These are phyloP conservation scores for Pythium dissimile DNA, from an alignment of 352 stramenopile genomes.

Conservation along the genomic window DNA sequence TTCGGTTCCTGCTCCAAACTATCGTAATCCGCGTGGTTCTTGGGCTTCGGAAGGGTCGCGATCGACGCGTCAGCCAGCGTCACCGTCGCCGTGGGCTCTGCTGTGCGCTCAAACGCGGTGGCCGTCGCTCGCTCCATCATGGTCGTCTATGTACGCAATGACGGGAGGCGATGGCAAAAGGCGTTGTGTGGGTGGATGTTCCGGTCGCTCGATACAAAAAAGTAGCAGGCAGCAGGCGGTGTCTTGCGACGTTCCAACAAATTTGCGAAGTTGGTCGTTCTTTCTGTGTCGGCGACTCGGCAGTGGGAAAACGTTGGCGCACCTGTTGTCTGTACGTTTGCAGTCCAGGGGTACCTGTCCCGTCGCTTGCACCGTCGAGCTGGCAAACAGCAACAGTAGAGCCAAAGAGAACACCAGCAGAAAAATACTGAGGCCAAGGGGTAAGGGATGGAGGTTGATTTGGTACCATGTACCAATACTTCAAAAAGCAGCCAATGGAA, in stretches of 20 bases:
- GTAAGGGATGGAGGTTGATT: not conserved
- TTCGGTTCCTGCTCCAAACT: not conserved
- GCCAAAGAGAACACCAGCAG: constrained; percentile 23
- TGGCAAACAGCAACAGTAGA: constrained; percentile 19
- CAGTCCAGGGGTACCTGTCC: not conserved
- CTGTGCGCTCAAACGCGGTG: constrained; percentile 14
- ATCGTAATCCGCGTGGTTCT: not conserved
- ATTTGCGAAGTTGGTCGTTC: constrained; percentile 9
- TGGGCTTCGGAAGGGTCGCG: constrained; percentile 16
- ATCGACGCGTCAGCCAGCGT: not conserved
- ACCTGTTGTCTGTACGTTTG: constrained; percentile 11
- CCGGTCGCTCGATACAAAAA: no score
- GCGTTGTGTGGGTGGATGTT: not conserved
- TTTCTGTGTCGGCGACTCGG: constrained; percentile 20
- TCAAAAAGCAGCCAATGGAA: constrained; percentile 8
- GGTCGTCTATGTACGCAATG: constrained; percentile 1
- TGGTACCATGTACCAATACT: constrained; percentile 12
- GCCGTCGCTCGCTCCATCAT: constrained; percentile 16
- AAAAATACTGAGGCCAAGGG: constrained; percentile 9
- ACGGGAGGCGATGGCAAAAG: not conserved
- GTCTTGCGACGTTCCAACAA: constrained; percentile 17
- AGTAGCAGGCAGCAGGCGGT: no score
- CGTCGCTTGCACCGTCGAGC: not conserved
- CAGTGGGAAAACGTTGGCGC: not conserved
- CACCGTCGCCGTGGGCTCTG: not conserved